A percentile compares a stretch with the other conserved stretches of the same genome.
phyloP scores from a whole-genome alignment of 2,329 filamentous ascomycete genomes.

The Arthrinium puccinioides region DNA sequence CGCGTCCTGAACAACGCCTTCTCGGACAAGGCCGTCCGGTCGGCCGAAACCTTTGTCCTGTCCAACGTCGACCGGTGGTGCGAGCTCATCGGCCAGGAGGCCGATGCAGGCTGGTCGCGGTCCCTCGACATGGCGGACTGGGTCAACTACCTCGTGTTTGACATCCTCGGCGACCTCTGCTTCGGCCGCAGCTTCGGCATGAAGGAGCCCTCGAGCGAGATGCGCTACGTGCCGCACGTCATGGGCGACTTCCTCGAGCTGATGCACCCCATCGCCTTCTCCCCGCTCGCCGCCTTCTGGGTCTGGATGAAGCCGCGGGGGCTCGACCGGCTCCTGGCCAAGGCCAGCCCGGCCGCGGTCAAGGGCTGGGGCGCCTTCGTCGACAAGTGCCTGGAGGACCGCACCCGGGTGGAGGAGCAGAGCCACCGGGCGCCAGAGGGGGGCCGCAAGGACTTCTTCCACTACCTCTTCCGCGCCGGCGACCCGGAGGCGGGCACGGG shows the following conservation, averaged over 20 bases:
- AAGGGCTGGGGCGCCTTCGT: slow-evolving; percentile 13
- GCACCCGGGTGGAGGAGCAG: slow-evolving; percentile 8
- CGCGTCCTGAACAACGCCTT: slow-evolving; percentile 36
- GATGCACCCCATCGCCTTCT: slow-evolving; percentile 7
- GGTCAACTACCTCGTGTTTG: slow-evolving; percentile 9
- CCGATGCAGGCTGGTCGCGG: slow-evolving; percentile 7
- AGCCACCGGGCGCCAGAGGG: not conserved
- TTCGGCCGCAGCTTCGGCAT: slow-evolving; percentile 12
- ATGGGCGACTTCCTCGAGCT: slow-evolving; percentile 10
- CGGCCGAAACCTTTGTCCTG: slow-evolving; percentile 25
- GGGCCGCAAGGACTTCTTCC: slow-evolving; percentile 18
- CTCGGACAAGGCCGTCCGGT: slow-evolving; percentile 32
- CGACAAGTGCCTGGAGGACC: slow-evolving; percentile 11
- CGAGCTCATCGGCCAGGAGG: slow-evolving; percentile 3
- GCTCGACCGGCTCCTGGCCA: slow-evolving; percentile 11
- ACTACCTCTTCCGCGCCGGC: slow-evolving; percentile 12
- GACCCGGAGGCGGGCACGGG: slow-evolving; percentile 18
- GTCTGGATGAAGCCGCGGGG: slow-evolving; percentile 17
- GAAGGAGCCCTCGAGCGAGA: slow-evolving; percentile 8
- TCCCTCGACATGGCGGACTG: slow-evolving; percentile 4
- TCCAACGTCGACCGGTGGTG: slow-evolving; percentile 7
- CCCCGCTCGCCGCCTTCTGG: slow-evolving; percentile 13
- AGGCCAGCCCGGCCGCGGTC: slow-evolving; percentile 10
- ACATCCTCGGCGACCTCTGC: slow-evolving; percentile 11
- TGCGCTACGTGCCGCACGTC: slow-evolving; percentile 4